Base-by-base conservation (phyloP, 345 rosid species). In the Camelina laxa region DNA sequence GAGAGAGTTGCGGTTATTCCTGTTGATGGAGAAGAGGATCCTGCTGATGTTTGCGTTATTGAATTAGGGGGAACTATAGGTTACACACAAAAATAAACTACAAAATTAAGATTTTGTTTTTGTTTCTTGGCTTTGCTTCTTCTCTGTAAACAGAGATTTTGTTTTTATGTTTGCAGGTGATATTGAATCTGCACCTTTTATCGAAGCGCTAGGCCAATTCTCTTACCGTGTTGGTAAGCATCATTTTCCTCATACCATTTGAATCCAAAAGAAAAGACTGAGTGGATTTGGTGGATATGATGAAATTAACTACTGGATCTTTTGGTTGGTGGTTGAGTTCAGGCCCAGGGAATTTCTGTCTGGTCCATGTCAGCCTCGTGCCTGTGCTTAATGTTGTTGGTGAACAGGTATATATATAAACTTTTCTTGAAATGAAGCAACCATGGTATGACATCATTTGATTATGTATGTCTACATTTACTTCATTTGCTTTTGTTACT, bases 1-100 rank as follows among this genome's bases (percentile, higher is more conserved):
- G 94, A 95, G 73, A 82, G 90, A 21, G 96, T 81, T 22, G 96
- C 99, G 2, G 48, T 42, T 72, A 74, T 90, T 53, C 96, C 98
- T 6, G 98, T 95, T 2, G 99, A 92, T 53, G 96, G 94, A 73
- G 38, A 84, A 47, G 91, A 89, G 2, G 94, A 89, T 39, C 89
- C 94, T 54, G 90, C 98, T 61, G 98, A 95, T 88, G 88, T 95
- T 67, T 92, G 99, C 42, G 93, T 95, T 58, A 92, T 95, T 38
- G 99, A 95, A 82, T 76, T 95, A 78, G 99, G 99, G 54, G 99
- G 99, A 83, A 92, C 97, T 31, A 92, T 90, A 80, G 97, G 98
- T 90, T 54, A 56, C 1, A 77, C 24, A 69, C 0, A 57, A 60
- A 50, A 45, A 57, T 41, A 50, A 45, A 5, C 27, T 19, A 53